Evolutionary conservation across 2,329 filamentous ascomycete species (phyloP).

Genomic region (Trichoderma endophyticum): DNA sequence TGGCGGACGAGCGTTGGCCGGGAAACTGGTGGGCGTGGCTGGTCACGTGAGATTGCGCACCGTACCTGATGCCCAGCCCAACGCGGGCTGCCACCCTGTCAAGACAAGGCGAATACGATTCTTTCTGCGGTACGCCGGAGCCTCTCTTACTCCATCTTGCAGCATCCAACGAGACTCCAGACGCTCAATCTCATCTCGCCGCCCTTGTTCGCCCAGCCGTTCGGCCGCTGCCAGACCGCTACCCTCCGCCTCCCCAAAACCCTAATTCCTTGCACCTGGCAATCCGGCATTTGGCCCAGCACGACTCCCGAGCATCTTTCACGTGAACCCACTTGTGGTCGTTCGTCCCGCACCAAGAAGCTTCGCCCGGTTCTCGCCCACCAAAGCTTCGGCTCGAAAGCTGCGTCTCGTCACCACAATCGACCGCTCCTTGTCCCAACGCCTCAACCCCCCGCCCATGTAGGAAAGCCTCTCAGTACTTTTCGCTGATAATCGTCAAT

Average conservation of each 20-base stretch:
- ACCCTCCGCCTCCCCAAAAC: conserved; percentile 21
- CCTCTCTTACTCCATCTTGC: conserved; percentile 30
- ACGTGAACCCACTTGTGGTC: conserved; percentile 18
- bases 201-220: conserved; percentile 9
- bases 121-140: conserved; percentile 28
- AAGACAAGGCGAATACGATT: conserved; percentile 28
- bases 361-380: conserved; percentile 1
- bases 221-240: conserved; percentile 22
- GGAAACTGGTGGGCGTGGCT: conserved; percentile 18
- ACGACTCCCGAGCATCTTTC: conserved; percentile 18
- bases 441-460: conserved; percentile 33
- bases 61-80: conserved; percentile 1
- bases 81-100: conserved; percentile 18
- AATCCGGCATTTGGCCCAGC: conserved; percentile 11
- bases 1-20: conserved; percentile 20
- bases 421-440: background rate
- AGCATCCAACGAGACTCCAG: conserved; percentile 31
- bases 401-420: conserved; percentile 3
- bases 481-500: conserved; percentile 25
- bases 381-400: conserved; percentile 7
- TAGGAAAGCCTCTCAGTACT: conserved; percentile 31
- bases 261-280: conserved; percentile 9
- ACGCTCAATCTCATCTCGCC: conserved; percentile 26
- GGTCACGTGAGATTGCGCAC: conserved; percentile 17
- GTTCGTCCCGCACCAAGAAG: conserved; percentile 10